Evolutionary conservation across 306 rosid species (phyloP).

Genomic region (Cucumis cinereus): DNA sequence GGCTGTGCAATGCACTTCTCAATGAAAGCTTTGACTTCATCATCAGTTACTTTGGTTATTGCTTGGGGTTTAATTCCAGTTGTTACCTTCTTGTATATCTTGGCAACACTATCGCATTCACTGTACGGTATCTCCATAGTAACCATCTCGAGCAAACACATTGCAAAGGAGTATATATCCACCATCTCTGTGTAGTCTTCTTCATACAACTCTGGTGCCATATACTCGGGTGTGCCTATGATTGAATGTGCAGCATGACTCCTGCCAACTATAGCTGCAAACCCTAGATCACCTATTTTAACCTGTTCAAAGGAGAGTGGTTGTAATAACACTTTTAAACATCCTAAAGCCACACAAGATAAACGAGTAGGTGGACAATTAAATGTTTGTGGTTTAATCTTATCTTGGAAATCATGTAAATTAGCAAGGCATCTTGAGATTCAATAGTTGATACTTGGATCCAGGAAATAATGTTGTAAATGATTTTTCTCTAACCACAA

Average conservation of each 20-base stretch:
- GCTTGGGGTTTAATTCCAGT: slow-evolving; percentile 61
- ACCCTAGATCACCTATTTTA: slow-evolving; percentile 82
- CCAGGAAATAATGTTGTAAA: neutral
- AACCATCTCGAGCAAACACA: slow-evolving; percentile 94
- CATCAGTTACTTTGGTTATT: slow-evolving; percentile 41
- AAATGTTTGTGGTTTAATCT: neutral
- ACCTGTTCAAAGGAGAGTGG: slow-evolving; percentile 27
- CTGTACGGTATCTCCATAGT: slow-evolving; percentile 86
- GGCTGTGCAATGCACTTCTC: slow-evolving; percentile 78
- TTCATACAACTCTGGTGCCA: slow-evolving; percentile 94
- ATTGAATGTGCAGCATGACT: slow-evolving; percentile 78
- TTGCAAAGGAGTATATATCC: slow-evolving; percentile 84
- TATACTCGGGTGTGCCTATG: slow-evolving; percentile 81
- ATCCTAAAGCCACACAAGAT: neutral
- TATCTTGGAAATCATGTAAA: neutral
- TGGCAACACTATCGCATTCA: slow-evolving; percentile 73
- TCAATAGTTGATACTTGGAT: neutral
- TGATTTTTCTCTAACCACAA: neutral
- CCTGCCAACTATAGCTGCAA: slow-evolving; percentile 78
- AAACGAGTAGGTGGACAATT: neutral
- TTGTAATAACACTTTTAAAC: neutral
- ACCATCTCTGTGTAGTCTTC: slow-evolving; percentile 97
- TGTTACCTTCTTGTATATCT: slow-evolving; percentile 78
- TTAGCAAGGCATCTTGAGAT: neutral
- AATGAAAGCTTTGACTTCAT: slow-evolving; percentile 60